A percentile compares a stretch with the other conserved stretches of the same genome.
Evolutionary conservation across 257 asterid species (phyloP).

Genomic region (Ophiorrhiza pumila): DNA sequence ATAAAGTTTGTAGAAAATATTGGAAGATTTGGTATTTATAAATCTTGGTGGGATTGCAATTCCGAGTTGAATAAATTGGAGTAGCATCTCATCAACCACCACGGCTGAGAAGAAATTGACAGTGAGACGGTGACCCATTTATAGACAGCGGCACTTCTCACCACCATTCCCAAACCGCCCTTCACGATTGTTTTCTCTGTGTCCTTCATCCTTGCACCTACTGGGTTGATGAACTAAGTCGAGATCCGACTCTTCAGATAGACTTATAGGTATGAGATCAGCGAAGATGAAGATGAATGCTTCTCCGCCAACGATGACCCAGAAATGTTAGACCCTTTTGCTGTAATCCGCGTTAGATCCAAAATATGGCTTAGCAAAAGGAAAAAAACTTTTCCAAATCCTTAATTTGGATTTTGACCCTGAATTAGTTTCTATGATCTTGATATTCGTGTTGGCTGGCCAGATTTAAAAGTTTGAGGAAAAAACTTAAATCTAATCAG

Average conservation of each 20-base stretch:
- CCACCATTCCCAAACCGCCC: background rate
- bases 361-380: constrained; percentile 52
- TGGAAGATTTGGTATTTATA: too few species aligned
- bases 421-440: background rate
- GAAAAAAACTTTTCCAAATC: constrained; percentile 23
- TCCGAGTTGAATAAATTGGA: too few species aligned
- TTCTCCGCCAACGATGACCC: constrained; percentile 21
- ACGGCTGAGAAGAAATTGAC: too few species aligned
- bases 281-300: constrained; percentile 9
- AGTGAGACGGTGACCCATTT: too few species aligned
- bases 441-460: background rate
- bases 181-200: background rate
- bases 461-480: too few species aligned
- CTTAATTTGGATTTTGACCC: background rate
- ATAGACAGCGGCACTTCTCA: too few species aligned
- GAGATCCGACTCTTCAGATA: constrained; percentile 33
- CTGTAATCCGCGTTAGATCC: constrained; percentile 32
- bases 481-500: too few species aligned
- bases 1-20: too few species aligned
- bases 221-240: background rate
- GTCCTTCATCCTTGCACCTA: too few species aligned
- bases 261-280: background rate
- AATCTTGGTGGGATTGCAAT: too few species aligned
- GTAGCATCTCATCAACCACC: too few species aligned
- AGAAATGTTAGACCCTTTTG: constrained; percentile 49